These are phyloP conservation scores for Diplogelasinospora grovesii DNA, from an alignment of 495 filamentous ascomycete genomes.

Conservation along the genomic window DNA sequence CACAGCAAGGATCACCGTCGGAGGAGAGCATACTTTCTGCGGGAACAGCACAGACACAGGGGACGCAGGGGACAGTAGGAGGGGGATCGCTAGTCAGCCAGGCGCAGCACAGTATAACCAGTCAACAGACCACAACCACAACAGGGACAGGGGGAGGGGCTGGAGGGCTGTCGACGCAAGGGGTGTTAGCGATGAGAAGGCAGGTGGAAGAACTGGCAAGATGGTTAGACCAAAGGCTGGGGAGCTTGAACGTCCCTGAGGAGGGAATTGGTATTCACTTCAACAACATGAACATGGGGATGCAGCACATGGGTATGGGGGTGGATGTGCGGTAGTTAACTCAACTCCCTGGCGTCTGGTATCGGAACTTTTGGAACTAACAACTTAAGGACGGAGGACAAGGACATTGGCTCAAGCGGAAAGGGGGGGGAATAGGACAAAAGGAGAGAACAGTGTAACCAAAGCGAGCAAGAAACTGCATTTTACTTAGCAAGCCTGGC, in stretches of 20 bases:
- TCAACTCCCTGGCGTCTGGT: too few relatives aligned
- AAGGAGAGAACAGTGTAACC: too few relatives aligned
- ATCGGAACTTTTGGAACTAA: too few relatives aligned
- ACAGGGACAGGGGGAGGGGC: background rate
- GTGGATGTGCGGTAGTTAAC: too few relatives aligned
- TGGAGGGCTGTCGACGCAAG: slow-evolving; percentile 13
- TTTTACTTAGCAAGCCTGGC: too few relatives aligned
- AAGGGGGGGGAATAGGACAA: too few relatives aligned
- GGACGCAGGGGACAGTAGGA: background rate
- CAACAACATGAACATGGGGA: background rate
- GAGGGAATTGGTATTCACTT: slow-evolving; percentile 30
- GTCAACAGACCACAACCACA: background rate
- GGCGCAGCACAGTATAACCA: background rate
- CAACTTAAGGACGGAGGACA: too few relatives aligned
- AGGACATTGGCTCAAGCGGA: too few relatives aligned
- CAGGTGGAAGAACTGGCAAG: slow-evolving; percentile 43
- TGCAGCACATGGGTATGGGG: background rate
- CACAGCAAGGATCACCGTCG: background rate
- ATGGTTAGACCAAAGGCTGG: slow-evolving; percentile 38
- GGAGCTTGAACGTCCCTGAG: slow-evolving; percentile 34
- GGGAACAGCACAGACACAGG: too few relatives aligned
- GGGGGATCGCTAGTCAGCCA: too few relatives aligned
- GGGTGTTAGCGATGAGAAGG: slow-evolving; percentile 33
- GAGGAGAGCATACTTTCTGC: too few relatives aligned
- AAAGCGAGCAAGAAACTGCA: too few relatives aligned